Conservation (phyloP, 2,329 filamentous ascomycete species). For the Phialophora tarda region DNA sequence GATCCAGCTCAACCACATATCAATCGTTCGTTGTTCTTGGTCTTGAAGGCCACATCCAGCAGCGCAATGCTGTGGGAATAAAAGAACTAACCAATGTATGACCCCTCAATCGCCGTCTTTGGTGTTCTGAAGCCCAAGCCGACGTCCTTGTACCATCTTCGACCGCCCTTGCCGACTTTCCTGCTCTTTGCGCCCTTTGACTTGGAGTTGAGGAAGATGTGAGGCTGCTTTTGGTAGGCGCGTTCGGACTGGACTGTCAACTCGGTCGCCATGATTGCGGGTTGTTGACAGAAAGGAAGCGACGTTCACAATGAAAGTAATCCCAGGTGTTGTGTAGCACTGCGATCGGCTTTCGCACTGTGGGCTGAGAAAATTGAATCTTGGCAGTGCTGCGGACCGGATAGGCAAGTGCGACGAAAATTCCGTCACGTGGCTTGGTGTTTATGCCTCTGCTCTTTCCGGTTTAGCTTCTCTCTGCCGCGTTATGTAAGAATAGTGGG, state of each 20-base stretch:
- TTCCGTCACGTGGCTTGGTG: not conserved
- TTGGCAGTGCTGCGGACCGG: slow-evolving; percentile 9
- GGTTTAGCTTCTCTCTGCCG: not conserved
- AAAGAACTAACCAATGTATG: slow-evolving; percentile 86
- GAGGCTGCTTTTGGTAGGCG: slow-evolving; percentile 99
- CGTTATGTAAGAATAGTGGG: slow-evolving; percentile 14
- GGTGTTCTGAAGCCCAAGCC: slow-evolving; percentile 99
- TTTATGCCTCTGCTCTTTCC: not conserved
- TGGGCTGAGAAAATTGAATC: slow-evolving; percentile 27
- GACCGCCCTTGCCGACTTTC: slow-evolving; percentile 85
- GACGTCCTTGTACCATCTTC: slow-evolving; percentile 99
- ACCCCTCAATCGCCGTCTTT: slow-evolving; percentile 97
- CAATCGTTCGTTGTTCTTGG: not conserved
- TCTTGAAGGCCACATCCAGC: not conserved
- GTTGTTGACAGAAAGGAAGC: slow-evolving; percentile 37
- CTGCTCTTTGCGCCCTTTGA: slow-evolving; percentile 79
- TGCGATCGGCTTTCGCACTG: slow-evolving; percentile 1
- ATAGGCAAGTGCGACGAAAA: slow-evolving; percentile 3
- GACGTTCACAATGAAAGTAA: slow-evolving; percentile 39
- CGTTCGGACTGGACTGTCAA: slow-evolving; percentile 99
- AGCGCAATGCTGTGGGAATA: not conserved
- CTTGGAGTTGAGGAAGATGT: slow-evolving; percentile 99
- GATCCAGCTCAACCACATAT: slow-evolving; percentile 36
- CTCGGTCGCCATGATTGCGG: slow-evolving; percentile 90
- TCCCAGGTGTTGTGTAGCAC: not conserved